phyloP scores from a whole-genome alignment of 2,329 filamentous ascomycete species.

The Curvularia lunata region DNA sequence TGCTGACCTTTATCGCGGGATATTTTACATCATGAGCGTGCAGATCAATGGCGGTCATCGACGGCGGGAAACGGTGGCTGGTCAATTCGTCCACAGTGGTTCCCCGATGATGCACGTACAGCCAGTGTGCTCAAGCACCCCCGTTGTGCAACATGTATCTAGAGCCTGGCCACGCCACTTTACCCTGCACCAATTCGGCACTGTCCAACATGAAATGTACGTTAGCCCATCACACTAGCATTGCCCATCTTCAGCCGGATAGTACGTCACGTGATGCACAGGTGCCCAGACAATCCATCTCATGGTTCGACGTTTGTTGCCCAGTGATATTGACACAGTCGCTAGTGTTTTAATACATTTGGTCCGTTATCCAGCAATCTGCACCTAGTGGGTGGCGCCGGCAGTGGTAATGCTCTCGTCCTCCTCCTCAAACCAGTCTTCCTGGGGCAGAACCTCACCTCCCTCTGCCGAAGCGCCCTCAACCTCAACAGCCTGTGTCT shows the following conservation, averaged over 20 bases:
- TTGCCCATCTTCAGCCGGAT: background rate
- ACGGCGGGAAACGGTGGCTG: background rate
- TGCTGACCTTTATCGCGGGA: background rate
- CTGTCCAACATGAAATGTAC: background rate
- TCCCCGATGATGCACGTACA: background rate
- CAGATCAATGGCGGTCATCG: background rate
- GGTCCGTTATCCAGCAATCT: slow-evolving; percentile 17
- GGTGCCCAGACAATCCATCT: background rate
- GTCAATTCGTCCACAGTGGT: background rate
- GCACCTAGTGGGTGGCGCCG: slow-evolving; percentile 41
- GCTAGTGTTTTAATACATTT: slow-evolving; percentile 46
- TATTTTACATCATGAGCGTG: background rate
- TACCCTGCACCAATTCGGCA: background rate
- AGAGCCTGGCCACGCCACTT: background rate
- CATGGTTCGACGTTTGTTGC: slow-evolving; percentile 30
- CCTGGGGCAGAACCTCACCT: slow-evolving; percentile 65
- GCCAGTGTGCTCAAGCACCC: background rate
- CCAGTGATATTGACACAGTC: slow-evolving; percentile 45
- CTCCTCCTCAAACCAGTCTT: slow-evolving; percentile 86
- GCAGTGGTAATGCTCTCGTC: slow-evolving; percentile 57
- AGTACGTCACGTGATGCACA: slow-evolving; percentile 31
- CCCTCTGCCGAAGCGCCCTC: slow-evolving; percentile 74
- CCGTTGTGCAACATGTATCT: background rate
- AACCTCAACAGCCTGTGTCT: slow-evolving; percentile 90
- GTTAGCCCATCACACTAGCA: background rate